phyloP scores from a whole-genome alignment of 164 flowering plant genomes.

The Liquidambar formosana region DNA sequence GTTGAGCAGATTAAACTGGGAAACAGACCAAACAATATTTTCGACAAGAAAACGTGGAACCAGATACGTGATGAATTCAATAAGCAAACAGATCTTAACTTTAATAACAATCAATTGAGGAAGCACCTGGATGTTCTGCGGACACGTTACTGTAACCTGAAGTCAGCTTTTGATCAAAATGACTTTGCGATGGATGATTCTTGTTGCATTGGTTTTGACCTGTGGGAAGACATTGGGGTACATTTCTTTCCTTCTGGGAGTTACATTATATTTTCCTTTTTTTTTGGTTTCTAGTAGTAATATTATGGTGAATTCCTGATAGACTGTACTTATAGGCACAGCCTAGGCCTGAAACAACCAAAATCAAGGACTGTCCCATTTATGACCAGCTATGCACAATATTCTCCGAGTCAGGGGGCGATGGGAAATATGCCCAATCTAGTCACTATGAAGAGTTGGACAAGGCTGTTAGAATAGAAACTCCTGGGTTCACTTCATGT shows the following conservation, averaged over 20 bases:
- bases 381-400: conserved; percentile 73
- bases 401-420: conserved; percentile 53
- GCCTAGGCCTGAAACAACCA: conserved; percentile 44
- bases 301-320: conserved; percentile 8
- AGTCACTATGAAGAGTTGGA: conserved; percentile 65
- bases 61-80: conserved; percentile 57
- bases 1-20: conserved; percentile 55
- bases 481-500: conserved; percentile 15
- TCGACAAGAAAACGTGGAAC: conserved; percentile 70
- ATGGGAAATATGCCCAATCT: conserved; percentile 73
- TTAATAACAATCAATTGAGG: conserved; percentile 66
- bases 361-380: conserved; percentile 65
- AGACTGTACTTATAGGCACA: conserved; percentile 45
- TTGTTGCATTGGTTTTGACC: conserved; percentile 43
- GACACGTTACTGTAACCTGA: conserved; percentile 48
- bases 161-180: conserved; percentile 49
- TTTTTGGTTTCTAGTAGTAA: not conserved
- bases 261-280: not conserved
- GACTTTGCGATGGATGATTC: conserved; percentile 45
- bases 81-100: conserved; percentile 46
- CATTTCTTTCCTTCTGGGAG: not conserved
- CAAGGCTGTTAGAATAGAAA: conserved; percentile 25
- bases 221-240: conserved; percentile 65
- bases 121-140: conserved; percentile 68
- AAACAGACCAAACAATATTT: conserved; percentile 52